phyloP scores from a whole-genome alignment of 257 asterid species.

The Fraxinus americana region DNA sequence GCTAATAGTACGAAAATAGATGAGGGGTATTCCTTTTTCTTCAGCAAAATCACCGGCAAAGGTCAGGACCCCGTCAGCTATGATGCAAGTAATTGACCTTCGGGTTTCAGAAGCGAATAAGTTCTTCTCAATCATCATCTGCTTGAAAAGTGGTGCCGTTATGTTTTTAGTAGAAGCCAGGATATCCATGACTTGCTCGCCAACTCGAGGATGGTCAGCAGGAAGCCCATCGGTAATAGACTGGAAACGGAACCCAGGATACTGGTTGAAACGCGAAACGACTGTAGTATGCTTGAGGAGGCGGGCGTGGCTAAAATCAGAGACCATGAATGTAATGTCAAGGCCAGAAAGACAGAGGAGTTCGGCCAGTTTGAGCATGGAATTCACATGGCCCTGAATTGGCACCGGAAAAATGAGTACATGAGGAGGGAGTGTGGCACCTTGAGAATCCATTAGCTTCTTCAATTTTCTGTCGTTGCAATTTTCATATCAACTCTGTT shows the following conservation, averaged over 20 bases:
- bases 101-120: not conserved
- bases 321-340: constrained; percentile 22
- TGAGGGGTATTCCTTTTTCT: constrained; percentile 23
- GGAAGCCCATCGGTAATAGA: constrained; percentile 24
- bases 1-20: constrained; percentile 28
- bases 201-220: constrained; percentile 6
- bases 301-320: constrained; percentile 9
- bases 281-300: constrained; percentile 18
- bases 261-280: not conserved
- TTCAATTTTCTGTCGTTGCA: not conserved
- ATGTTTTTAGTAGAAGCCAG: not conserved
- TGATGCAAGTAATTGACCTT: constrained; percentile 23
- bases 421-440: constrained; percentile 7
- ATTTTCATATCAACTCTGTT: no score
- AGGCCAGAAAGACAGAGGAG: constrained; percentile 24
- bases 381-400: constrained; percentile 27
- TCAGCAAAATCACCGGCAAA: constrained; percentile 35
- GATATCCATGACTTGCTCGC: not conserved
- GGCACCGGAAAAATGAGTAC: constrained; percentile 33
- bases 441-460: not conserved
- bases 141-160: no score
- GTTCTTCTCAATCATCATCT: constrained; percentile 9
- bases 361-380: constrained; percentile 28
- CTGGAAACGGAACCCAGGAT: constrained; percentile 13
- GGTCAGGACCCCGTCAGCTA: constrained; percentile 34